Percentiles rank a stretch among this genome's conserved stretches.
phyloP scores from a whole-genome alignment of 148 eudicot species.

The Vaccinium darrowii region DNA sequence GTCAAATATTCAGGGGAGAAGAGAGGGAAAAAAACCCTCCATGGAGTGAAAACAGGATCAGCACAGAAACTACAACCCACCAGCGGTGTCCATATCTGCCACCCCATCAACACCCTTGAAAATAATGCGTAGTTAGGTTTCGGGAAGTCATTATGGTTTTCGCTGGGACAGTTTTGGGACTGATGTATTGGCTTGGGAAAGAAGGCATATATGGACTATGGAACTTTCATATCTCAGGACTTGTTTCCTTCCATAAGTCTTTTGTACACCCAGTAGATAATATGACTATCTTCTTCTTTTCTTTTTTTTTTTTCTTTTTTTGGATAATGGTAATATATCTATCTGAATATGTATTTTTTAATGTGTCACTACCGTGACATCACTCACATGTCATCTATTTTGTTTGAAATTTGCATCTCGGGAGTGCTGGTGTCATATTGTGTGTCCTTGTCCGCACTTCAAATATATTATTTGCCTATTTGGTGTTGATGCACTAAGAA shows the following conservation, averaged over 20 bases:
- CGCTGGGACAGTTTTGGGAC: neutral
- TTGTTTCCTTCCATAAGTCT: neutral
- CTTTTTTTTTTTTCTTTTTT: too few species aligned
- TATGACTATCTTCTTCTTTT: neutral
- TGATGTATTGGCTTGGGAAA: neutral
- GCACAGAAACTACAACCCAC: slow-evolving; percentile 47
- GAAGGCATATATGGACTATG: neutral
- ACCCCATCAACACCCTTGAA: slow-evolving; percentile 73
- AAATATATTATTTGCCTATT: neutral
- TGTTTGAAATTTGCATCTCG: neutral
- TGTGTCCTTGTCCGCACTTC: neutral
- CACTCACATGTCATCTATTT: neutral
- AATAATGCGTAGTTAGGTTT: slow-evolving; percentile 44
- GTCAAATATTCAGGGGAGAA: neutral
- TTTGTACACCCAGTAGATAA: neutral
- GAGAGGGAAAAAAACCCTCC: neutral
- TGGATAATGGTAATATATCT: neutral
- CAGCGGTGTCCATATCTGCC: slow-evolving; percentile 78
- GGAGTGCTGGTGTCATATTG: neutral
- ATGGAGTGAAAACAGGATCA: neutral
- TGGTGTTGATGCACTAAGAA: neutral
- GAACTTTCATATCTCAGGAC: neutral
- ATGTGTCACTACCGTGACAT: neutral
- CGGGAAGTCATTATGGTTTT: neutral
- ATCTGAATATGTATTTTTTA: neutral